Base-by-base conservation (phyloP, 2,329 filamentous ascomycete genomes). In the Ceratocystis cubensis region DNA sequence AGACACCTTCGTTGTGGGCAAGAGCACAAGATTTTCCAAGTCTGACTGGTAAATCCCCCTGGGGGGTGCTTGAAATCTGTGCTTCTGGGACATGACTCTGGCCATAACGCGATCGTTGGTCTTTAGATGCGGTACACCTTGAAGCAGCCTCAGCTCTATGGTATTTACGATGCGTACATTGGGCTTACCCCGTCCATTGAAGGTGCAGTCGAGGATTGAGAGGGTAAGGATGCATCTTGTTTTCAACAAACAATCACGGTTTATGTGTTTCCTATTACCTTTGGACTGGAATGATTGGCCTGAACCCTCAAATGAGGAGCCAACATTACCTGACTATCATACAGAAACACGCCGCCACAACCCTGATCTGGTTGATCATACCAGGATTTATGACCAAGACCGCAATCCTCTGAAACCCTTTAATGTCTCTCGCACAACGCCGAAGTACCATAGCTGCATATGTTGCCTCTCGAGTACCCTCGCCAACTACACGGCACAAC, bases 61-160 rank as follows among this genome's bases (percentile, higher is more conserved):
- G 77, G 78, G 69, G 79, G 75, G 85, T 84, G 82, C 83, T 79
- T 87, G 82, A 88, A 89, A 87, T 91, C 87, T 83, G 85, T 81
- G 76, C 75, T 77, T 79, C 87, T 86, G 88, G 88, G 83, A 79
- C 74, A 73, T 72, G 78, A 81, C 79, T 78, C 75, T 80, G 82
- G 80, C 78, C 80, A 75, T 63, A 74, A 73, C 74, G 75, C 63
- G 66, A 66, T 69, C 69, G 68, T 48, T 62, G 63, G 56, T 62
- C n/a, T 61, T 53, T 28, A 41, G 65, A 33, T 13, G 25, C 20
- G 44, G 33, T 53, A 64, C 20, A 45, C 25, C 15, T 17, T 22
- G 61, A 44, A 46, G 20, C 33, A 57, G 8, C 22, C 20, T 44
- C n/a, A 7, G 44, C 50, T 37, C 61, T 56, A 15, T 37, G 46